Evolutionary conservation across 352 stramenopile species (phyloP).

Genomic region (Poterioochromonas sp.): DNA sequence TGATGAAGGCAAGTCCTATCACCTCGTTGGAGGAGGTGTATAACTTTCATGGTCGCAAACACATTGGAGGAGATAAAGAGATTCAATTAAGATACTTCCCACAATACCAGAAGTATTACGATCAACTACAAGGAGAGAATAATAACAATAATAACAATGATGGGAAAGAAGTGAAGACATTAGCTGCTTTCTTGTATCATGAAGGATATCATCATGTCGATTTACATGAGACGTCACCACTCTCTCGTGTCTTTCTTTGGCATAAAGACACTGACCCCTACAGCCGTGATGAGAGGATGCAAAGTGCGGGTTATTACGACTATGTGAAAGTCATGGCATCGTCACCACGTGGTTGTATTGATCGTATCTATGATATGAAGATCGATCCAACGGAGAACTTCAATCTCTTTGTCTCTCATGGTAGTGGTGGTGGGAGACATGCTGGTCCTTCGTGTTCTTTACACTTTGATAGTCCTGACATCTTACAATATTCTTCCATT

Average conservation of each 20-base stretch:
- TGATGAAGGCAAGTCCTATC: background rate
- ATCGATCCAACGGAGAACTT: background rate
- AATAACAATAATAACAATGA: no score
- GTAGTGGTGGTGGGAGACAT: background rate
- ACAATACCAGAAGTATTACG: no score
- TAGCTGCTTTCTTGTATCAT: no score
- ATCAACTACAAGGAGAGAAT: no score
- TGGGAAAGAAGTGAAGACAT: no score
- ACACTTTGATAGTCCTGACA: background rate
- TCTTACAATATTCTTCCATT: background rate
- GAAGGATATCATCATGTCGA: no score
- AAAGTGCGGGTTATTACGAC: background rate
- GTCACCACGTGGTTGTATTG: background rate
- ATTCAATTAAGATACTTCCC: background rate
- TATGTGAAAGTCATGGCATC: background rate
- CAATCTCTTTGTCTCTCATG: background rate
- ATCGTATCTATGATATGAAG: background rate
- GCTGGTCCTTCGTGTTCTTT: background rate
- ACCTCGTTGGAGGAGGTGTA: background rate
- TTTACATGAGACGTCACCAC: no score
- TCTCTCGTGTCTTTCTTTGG: background rate
- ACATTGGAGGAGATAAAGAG: background rate
- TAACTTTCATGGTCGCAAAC: background rate
- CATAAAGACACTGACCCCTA: slow-evolving; percentile 7
- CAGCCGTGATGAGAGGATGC: background rate